These are phyloP conservation scores for Tetrapisispora nanseiensis DNA, from an alignment of 805 yeast species.

Conservation along the genomic window DNA sequence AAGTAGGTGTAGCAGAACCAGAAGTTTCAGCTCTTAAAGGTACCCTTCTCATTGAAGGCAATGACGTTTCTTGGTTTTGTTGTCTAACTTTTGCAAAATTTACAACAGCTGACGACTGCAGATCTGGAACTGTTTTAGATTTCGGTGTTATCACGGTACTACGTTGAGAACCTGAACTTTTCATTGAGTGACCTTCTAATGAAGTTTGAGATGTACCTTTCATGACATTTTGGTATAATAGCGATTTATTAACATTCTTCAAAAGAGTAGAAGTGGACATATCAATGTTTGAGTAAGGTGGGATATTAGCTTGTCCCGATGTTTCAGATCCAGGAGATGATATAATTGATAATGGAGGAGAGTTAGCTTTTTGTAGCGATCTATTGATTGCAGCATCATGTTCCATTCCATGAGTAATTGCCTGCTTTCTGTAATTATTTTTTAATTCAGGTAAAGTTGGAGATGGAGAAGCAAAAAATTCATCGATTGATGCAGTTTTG, in stretches of 20 bases:
- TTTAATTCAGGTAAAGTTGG: background rate
- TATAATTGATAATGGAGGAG: conserved; percentile 8
- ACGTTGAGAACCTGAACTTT: conserved; percentile 8
- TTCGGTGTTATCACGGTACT: conserved; percentile 29
- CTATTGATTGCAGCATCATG: background rate
- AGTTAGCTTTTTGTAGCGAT: conserved; percentile 6
- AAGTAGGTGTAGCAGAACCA: background rate
- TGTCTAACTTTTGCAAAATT: conserved; percentile 24
- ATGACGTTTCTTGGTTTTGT: conserved; percentile 17
- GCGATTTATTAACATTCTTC: conserved; percentile 21
- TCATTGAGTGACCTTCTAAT: conserved; percentile 13
- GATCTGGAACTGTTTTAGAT: conserved; percentile 27
- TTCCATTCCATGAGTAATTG: background rate
- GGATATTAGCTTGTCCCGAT: conserved; percentile 2
- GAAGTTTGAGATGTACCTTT: conserved; percentile 15
- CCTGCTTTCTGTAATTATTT: background rate
- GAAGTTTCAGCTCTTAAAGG: conserved; percentile 7
- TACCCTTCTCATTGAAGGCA: conserved; percentile 29
- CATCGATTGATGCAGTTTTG: conserved; percentile 39
- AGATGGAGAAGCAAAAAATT: conserved; percentile 36
- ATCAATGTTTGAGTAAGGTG: background rate
- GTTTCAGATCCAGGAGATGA: conserved; percentile 11
- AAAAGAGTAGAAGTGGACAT: conserved; percentile 20
- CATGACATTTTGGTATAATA: conserved; percentile 20
- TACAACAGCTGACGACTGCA: conserved; percentile 20